phyloP scores from a whole-genome alignment of 202 grass and related monocot species.

The Carex sylvatica region DNA sequence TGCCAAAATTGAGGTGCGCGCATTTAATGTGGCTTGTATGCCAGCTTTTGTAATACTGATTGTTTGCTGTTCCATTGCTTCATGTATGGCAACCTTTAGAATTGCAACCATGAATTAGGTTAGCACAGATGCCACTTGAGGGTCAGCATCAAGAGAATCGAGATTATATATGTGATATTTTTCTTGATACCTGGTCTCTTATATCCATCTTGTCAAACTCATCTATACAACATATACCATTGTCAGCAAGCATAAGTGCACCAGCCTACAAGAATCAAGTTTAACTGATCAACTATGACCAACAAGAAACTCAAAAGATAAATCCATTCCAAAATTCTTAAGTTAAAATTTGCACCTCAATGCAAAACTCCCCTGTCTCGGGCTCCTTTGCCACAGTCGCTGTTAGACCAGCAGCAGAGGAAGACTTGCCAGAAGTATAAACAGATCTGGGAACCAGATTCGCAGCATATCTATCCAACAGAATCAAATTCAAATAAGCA shows the following conservation, averaged over 20 bases:
- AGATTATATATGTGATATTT: constrained; percentile 5
- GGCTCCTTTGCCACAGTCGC: constrained; percentile 97
- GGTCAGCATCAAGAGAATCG: constrained; percentile 9
- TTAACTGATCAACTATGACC: background rate
- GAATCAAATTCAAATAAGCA: constrained; percentile 13
- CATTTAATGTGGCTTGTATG: constrained; percentile 97
- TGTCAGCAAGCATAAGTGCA: constrained; percentile 98
- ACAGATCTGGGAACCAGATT: constrained; percentile 90
- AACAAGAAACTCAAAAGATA: constrained; percentile 19
- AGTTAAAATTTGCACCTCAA: constrained; percentile 53
- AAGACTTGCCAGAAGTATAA: constrained; percentile 96
- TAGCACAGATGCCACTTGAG: background rate
- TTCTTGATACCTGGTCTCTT: constrained; percentile 66
- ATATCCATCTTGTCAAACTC: constrained; percentile 99
- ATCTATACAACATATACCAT: constrained; percentile 97
- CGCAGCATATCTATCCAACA: constrained; percentile 55
- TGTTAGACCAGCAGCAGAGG: constrained; percentile 95
- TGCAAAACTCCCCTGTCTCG: constrained; percentile 95
- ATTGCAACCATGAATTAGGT: constrained; percentile 10
- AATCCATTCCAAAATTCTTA: background rate
- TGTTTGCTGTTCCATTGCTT: constrained; percentile 99
- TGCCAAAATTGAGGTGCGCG: constrained; percentile 89
- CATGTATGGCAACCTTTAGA: constrained; percentile 92
- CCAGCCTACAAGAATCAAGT: constrained; percentile 63
- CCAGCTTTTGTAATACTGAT: constrained; percentile 99